These are phyloP conservation scores for Wickerhamomyces ciferrii DNA, from an alignment of 805 yeast genomes.

Conservation along the genomic window DNA sequence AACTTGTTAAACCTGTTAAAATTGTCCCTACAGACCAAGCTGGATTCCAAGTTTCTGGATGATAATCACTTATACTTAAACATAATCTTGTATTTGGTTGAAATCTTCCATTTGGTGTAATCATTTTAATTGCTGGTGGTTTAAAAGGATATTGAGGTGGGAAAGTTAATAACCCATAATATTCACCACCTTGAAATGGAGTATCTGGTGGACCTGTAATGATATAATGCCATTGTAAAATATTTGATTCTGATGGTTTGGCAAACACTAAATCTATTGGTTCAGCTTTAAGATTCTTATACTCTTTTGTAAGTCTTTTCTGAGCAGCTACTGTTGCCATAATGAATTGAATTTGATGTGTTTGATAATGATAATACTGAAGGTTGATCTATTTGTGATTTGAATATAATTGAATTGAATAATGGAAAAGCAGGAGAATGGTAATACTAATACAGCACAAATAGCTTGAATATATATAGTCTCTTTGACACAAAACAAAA, in stretches of 20 bases:
- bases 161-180: conserved; percentile 78
- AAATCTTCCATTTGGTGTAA: conserved; percentile 87
- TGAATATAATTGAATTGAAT: too few relatives aligned
- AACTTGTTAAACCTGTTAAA: conserved; percentile 77
- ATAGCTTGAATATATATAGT: too few relatives aligned
- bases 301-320: conserved; percentile 66
- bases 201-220: conserved; percentile 90
- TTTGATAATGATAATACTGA: too few relatives aligned
- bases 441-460: too few relatives aligned
- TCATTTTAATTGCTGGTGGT: conserved; percentile 83
- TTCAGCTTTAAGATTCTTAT: conserved; percentile 61
- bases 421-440: too few relatives aligned
- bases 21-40: conserved; percentile 92
- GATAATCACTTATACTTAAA: conserved; percentile 85
- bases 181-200: conserved; percentile 80
- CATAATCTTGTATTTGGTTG: conserved; percentile 72
- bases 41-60: conserved; percentile 94
- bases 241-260: conserved; percentile 78
- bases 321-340: conserved; percentile 20
- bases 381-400: too few relatives aligned
- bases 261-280: conserved; percentile 85
- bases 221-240: conserved; percentile 89
- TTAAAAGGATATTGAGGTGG: conserved; percentile 84
- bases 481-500: too few relatives aligned
- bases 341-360: not conserved